These are phyloP conservation scores for Podospora didyma DNA, from an alignment of 495 filamentous ascomycete species.

Conservation along the genomic window DNA sequence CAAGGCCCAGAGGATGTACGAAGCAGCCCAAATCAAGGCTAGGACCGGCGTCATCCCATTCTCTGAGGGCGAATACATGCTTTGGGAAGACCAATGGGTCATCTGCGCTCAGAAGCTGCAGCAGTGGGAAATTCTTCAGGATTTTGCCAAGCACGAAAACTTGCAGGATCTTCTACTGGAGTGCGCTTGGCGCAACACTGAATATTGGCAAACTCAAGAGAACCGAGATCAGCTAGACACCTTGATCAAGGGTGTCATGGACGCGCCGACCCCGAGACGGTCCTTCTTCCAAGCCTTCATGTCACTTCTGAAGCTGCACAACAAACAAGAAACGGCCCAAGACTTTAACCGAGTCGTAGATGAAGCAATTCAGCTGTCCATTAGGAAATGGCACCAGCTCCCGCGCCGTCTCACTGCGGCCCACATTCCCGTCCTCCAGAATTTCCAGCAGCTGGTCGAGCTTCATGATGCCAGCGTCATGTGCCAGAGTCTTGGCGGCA, in stretches of 20 bases:
- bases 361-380: slow-evolving; percentile 92
- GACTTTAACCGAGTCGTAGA: slow-evolving; percentile 90
- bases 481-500: slow-evolving; percentile 79
- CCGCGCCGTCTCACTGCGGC: slow-evolving; percentile 90
- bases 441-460: slow-evolving; percentile 98
- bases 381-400: slow-evolving; percentile 96
- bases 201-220: slow-evolving; percentile 82
- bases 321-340: slow-evolving; percentile 71
- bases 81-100: slow-evolving; percentile 99
- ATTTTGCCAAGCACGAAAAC: slow-evolving; percentile 99
- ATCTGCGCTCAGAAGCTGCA: slow-evolving; percentile 96
- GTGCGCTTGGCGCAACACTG: slow-evolving; percentile 87
- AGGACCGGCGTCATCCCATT: slow-evolving; percentile 89
- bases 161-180: slow-evolving; percentile 96
- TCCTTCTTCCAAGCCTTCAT: slow-evolving; percentile 98
- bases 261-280: slow-evolving; percentile 88
- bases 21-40: slow-evolving; percentile 93
- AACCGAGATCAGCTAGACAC: slow-evolving; percentile 85
- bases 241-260: slow-evolving; percentile 91
- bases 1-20: slow-evolving; percentile 93
- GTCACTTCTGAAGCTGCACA: slow-evolving; percentile 86
- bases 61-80: slow-evolving; percentile 93
- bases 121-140: slow-evolving; percentile 94
- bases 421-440: slow-evolving; percentile 90
- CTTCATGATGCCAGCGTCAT: slow-evolving; percentile 97